Percentiles rank a stretch among this genome's conserved stretches.
phyloP scores from a whole-genome alignment of 106 monocot species.

The Dactylorhiza incarnata region DNA sequence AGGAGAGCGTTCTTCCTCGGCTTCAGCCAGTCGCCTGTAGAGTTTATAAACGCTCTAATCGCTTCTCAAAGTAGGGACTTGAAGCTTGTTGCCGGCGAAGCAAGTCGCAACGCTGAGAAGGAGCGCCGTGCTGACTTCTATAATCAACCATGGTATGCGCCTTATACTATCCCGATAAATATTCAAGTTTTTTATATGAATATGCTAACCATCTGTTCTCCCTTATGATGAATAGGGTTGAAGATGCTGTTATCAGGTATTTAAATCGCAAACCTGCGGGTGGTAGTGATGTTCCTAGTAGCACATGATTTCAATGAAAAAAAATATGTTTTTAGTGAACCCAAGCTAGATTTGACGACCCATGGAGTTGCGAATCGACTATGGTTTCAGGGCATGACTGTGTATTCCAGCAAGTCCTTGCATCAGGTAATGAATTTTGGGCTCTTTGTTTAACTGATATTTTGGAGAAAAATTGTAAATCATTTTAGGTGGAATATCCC shows the following conservation, averaged over 20 bases:
- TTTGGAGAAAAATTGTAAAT: background rate
- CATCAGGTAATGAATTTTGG: conserved; percentile 2
- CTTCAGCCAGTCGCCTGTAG: conserved; percentile 94
- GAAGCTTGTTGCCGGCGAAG: conserved; percentile 82
- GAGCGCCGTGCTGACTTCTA: conserved; percentile 91
- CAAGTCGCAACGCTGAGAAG: conserved; percentile 71
- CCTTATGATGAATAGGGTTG: conserved; percentile 53
- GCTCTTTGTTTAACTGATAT: background rate
- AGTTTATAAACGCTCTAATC: conserved; percentile 92
- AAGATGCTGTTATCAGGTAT: conserved; percentile 96
- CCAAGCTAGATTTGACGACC: background rate
- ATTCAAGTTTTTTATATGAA: background rate
- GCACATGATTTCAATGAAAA: conserved; percentile 31
- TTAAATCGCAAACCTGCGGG: conserved; percentile 88
- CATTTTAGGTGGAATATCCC: background rate
- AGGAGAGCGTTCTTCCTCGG: conserved; percentile 95
- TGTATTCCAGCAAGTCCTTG: background rate
- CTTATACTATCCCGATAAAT: background rate
- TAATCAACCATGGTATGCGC: conserved; percentile 78
- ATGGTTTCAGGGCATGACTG: background rate
- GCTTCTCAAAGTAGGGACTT: conserved; percentile 85
- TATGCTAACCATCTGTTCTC: conserved; percentile 1
- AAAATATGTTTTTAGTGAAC: background rate
- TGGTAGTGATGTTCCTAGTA: conserved; percentile 67
- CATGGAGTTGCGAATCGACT: background rate